Conservation (phyloP, 805 yeast species). For the Danielozyma ontarioensis region DNA sequence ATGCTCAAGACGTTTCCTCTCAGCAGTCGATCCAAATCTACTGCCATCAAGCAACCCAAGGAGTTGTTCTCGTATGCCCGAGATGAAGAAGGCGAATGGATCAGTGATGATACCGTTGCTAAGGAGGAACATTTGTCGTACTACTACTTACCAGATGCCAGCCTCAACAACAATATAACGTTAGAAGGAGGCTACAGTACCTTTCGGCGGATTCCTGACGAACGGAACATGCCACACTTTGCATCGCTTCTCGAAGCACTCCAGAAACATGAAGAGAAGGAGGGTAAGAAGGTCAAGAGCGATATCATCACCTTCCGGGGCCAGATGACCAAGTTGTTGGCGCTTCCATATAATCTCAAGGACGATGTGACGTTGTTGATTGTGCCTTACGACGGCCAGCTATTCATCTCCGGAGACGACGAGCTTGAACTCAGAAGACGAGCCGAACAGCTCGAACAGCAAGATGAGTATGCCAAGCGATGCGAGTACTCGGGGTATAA, state of each 20-base stretch:
- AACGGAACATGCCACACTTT: constrained; percentile 49
- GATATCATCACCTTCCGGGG: constrained; percentile 86
- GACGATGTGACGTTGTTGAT: constrained; percentile 60
- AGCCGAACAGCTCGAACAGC: constrained; percentile 15
- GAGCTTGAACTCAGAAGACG: constrained; percentile 30
- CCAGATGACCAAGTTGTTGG: constrained; percentile 65
- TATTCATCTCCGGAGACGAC: constrained; percentile 54
- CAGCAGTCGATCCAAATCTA: constrained; percentile 49
- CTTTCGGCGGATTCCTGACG: constrained; percentile 53
- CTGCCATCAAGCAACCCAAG: constrained; percentile 79
- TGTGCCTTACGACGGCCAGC: constrained; percentile 68
- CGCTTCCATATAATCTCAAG: constrained; percentile 55
- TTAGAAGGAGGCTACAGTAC: constrained; percentile 59
- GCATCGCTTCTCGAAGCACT: constrained; percentile 55
- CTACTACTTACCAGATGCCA: constrained; percentile 75
- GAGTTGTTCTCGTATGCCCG: constrained; percentile 70
- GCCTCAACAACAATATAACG: constrained; percentile 55
- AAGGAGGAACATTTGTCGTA: constrained; percentile 56
- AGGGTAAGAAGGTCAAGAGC: constrained; percentile 43
- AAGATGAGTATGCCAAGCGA: constrained; percentile 24
- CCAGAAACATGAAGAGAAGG: constrained; percentile 46
- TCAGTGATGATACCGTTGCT: constrained; percentile 34
- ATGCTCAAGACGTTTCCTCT: constrained; percentile 36
- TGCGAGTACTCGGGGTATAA: constrained; percentile 72
- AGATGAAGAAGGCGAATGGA: constrained; percentile 43